Base-by-base conservation (phyloP, 2,329 filamentous ascomycete genomes). In the Verticillium isaacii region DNA sequence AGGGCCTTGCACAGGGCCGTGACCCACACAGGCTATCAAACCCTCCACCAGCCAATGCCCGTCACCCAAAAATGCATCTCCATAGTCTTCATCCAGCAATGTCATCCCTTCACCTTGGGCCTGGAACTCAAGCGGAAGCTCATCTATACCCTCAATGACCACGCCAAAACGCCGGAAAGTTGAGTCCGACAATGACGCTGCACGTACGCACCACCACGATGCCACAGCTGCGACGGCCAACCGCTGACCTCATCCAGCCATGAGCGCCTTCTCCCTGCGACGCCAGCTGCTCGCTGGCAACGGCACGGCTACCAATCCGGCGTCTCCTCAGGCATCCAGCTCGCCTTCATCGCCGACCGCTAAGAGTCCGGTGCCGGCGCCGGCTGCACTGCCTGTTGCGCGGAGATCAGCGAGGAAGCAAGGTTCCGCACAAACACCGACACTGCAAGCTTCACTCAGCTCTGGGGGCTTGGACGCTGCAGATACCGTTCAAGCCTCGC, bases 221-320 rank as follows among this genome's bases (percentile, higher is more conserved):
- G n/a, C 45, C 45, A 23, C 4, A 25, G 11, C 19, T 23, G 12
- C 23, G 15, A 9, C 36, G 36, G 50, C 37, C 45, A 19, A 52
- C 25, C 23, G 25, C 57, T 68, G 66, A 63, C 59, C 39, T 64
- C 63, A 15, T 17, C 57, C 58, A 77, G 73, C 70, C 19, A 72
- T 79, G 72, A 81, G 78, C 68, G 79, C 79, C 23, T 79, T 80
- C 68, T 77, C 79, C 25, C 69, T 79, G 39, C 72, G 78, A 2
- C 75, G 75, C 61, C 74, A 71, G 60, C 68, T 79, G 3, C 68
- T 56, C 14, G 54, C 54, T 34, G 54, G 14, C 25, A 56, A 56
- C 8, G 54, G 25, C 29, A 32, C 45, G n/a, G 45, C 19, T 25
- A 52, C 45, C 19, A 52, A 11, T 52, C 19, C 45, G 19, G 45